Base-by-base conservation (phyloP, 306 rosid genomes). In the Ormosia emarginata region DNA sequence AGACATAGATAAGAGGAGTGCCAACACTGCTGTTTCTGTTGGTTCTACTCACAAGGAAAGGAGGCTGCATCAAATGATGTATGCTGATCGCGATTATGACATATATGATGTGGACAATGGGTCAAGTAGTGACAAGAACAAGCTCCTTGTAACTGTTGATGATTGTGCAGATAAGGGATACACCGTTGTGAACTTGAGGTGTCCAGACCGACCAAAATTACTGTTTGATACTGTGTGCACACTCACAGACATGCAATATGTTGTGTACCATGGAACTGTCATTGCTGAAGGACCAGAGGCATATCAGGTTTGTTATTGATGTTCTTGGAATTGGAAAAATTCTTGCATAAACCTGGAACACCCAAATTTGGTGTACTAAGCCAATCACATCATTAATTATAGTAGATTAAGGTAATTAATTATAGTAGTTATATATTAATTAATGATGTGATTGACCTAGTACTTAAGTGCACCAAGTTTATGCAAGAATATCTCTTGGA, bases 41-140 rank as follows among this genome's bases (percentile, higher is more conserved):
- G 94, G 88, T 67, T 93, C 97, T 55, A 95, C 99, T 71, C 98
- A 95, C 76, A 95, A 95, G 92, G 98, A 95, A 43, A 87, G 99
- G 86, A 89, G 99, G 89, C 90, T 95, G 82, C 99, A 95, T 55
- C 99, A 95, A 75, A 82, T 95, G 98, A 95, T 95, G 99, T 95
- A 95, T 37, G 99, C 97, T 4, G 98, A 93, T 76, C 99, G 99
- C 1, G 99, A 95, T 86, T 95, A 93, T 63, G 98, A 90, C 52
- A 58, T 79, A 10, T 82, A 68, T 13, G 88, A 85, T 61, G 75
- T 76, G 24, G 90, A 88, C 66, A 74, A 75, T 67, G 88, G 84
- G 46, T 56, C 97, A 52, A 82, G 86, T 29, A 85, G 90, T 81
- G 90, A 88, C n/a, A 84, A 82, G 79, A 92, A 81, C 67, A 92